Conservation (phyloP, 108 stramenopile genomes). For the Skeletonema costatum region DNA sequence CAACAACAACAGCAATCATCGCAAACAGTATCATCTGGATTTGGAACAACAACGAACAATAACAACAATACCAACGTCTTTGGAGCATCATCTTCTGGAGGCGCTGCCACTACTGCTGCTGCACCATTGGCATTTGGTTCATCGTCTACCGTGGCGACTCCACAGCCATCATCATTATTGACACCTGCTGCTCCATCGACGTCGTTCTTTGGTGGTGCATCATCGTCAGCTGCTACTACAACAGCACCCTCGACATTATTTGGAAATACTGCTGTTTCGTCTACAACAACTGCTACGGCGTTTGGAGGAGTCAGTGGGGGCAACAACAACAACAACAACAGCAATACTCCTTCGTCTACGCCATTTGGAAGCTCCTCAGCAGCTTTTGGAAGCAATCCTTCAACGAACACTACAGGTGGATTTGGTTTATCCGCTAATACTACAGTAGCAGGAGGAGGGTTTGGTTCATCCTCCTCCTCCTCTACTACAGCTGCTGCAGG, state of each 20-base stretch:
- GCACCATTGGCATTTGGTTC: constrained; percentile 1
- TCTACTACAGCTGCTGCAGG: not conserved
- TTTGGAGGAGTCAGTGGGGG: too few relatives aligned
- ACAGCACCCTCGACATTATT: not conserved
- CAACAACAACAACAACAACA: too few relatives aligned
- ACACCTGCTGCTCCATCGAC: not conserved
- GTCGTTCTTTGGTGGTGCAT: not conserved
- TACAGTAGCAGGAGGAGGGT: not conserved
- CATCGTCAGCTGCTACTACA: not conserved
- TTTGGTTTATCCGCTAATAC: not conserved
- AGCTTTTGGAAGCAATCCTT: not conserved
- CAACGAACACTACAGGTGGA: not conserved
- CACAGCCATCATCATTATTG: not conserved
- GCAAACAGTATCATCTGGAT: not conserved
- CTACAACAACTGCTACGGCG: not conserved
- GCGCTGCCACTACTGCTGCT: not conserved
- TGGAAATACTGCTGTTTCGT: not conserved
- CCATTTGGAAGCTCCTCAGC: not conserved
- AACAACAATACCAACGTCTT: not conserved
- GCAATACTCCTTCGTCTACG: not conserved
- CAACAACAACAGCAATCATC: not conserved
- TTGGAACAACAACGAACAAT: not conserved
- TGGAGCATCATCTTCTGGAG: not conserved
- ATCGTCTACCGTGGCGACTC: not conserved
- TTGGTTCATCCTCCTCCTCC: not conserved